These are phyloP conservation scores for Glycine soja DNA, from an alignment of 306 rosid species.

Conservation along the genomic window DNA sequence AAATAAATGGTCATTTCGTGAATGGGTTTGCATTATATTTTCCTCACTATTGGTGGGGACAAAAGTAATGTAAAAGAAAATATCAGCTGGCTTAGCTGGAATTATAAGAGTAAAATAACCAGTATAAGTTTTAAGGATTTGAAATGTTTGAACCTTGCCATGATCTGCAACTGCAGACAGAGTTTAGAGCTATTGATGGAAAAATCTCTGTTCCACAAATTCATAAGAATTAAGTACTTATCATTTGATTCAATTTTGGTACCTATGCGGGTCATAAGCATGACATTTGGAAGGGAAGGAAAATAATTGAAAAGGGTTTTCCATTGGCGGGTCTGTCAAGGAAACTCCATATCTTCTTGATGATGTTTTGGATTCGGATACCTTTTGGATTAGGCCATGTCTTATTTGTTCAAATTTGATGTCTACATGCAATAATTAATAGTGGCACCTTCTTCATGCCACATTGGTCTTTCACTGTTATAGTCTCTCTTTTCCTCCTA, in stretches of 20 bases:
- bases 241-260: conserved; percentile 20
- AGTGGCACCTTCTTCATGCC: not conserved
- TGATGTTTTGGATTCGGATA: conserved; percentile 15
- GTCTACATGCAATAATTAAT: conserved; percentile 12
- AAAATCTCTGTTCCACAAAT: conserved; percentile 5
- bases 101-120: not conserved
- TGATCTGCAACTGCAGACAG: conserved; percentile 5
- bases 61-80: conserved; percentile 24
- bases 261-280: conserved; percentile 2
- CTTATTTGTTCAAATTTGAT: conserved; percentile 17
- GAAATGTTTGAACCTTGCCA: not conserved
- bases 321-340: conserved; percentile 12
- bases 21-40: not conserved
- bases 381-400: not conserved
- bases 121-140: conserved; percentile 5
- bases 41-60: conserved; percentile 29
- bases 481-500: conserved; percentile 14
- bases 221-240: not conserved
- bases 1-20: not conserved
- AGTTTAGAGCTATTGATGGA: conserved; percentile 12
- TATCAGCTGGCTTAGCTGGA: not conserved
- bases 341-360: conserved; percentile 25
- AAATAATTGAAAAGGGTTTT: conserved; percentile 2
- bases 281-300: conserved; percentile 13
- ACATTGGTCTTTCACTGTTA: conserved; percentile 2